Percentiles rank a stretch among this genome's conserved stretches.
These are phyloP conservation scores for Salvia sclarea DNA, from an alignment of 305 asterid species.

Conservation along the genomic window DNA sequence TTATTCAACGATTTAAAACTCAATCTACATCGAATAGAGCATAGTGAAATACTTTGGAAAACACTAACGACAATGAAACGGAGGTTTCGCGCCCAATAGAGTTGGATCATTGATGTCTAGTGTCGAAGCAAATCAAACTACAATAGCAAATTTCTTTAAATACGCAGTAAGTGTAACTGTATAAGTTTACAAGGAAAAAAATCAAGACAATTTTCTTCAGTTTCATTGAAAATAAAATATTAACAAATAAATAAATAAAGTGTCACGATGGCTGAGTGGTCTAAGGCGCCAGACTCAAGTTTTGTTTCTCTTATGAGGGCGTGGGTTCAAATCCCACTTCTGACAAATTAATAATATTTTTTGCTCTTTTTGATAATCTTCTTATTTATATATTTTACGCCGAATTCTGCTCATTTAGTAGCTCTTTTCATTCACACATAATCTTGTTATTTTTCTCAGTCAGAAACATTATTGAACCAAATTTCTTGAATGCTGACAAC, in stretches of 20 bases:
- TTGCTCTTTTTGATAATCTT: not conserved
- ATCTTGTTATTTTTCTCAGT: not conserved
- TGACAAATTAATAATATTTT: not conserved
- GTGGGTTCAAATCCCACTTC: conserved; percentile 68
- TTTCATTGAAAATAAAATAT: too few species aligned
- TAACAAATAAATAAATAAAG: not conserved
- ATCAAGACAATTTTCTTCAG: too few species aligned
- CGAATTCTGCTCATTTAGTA: too few species aligned
- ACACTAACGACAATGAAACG: too few species aligned
- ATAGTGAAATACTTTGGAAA: not conserved
- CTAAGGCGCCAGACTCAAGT: conserved; percentile 78
- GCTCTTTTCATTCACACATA: not conserved
- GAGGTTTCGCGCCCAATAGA: too few species aligned
- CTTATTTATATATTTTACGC: not conserved
- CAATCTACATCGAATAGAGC: not conserved
- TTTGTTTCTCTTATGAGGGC: conserved; percentile 59
- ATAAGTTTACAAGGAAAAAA: too few species aligned
- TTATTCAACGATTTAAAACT: not conserved
- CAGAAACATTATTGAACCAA: not conserved
- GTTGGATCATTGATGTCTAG: too few species aligned
- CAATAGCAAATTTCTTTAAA: too few species aligned
- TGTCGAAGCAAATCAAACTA: too few species aligned
- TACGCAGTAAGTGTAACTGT: too few species aligned
- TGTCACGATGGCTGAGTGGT: conserved; percentile 74
- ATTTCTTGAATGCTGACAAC: not conserved